A percentile compares a stretch with the other conserved stretches of the same genome.
These are phyloP conservation scores for Micractinium sp. DNA, from an alignment of 139 green algal genomes.

Conservation along the genomic window DNA sequence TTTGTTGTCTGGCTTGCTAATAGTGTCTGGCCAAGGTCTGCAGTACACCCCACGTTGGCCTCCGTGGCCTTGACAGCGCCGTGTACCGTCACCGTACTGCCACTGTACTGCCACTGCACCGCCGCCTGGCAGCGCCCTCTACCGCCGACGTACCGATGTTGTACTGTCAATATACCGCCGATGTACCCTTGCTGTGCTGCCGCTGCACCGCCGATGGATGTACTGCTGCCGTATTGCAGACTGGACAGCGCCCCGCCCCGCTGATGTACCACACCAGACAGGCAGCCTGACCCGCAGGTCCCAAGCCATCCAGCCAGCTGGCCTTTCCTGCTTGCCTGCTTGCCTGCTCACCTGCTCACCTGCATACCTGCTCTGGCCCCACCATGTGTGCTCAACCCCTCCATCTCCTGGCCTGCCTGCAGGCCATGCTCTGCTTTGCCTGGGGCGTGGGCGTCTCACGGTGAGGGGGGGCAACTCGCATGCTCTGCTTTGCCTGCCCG, in stretches of 20 bases:
- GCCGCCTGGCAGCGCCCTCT: too few species aligned
- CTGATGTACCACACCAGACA: too few species aligned
- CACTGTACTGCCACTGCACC: too few species aligned
- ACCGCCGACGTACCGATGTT: too few species aligned
- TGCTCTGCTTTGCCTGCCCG: background rate
- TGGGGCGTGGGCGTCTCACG: conserved; percentile 35
- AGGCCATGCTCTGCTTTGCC: conserved; percentile 27
- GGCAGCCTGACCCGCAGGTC: background rate
- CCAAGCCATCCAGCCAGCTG: background rate
- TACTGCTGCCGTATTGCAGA: too few species aligned
- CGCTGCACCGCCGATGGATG: too few species aligned
- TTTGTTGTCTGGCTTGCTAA: too few species aligned
- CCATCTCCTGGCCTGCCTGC: background rate
- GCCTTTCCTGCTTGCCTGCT: background rate
- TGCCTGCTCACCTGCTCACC: background rate
- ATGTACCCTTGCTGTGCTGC: too few species aligned
- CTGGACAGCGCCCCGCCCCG: too few species aligned
- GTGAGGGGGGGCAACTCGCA: background rate
- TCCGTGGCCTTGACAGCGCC: background rate
- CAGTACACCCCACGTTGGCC: too few species aligned
- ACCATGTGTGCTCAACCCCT: background rate
- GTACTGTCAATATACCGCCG: too few species aligned
- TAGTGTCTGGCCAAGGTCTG: conserved; percentile 47
- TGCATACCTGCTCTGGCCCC: too few species aligned
- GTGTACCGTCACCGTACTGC: background rate